phyloP scores from a whole-genome alignment of 495 filamentous ascomycete species.

The Lophium mytilinum region DNA sequence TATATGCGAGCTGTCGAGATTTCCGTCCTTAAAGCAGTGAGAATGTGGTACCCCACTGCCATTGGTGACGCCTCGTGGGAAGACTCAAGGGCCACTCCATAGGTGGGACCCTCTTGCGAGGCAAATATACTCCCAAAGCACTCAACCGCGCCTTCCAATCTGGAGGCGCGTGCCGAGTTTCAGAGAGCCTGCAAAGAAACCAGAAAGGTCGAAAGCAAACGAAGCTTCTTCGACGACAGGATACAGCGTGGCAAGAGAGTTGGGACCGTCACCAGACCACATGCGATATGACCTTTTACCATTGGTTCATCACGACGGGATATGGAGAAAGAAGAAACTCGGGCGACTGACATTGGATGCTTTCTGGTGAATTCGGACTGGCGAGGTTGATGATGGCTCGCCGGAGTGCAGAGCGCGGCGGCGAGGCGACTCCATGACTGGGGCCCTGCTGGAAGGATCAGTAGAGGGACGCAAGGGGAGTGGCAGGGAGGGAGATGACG shows the following conservation, averaged over 20 bases:
- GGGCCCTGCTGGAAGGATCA: too few species aligned
- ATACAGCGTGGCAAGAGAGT: not conserved
- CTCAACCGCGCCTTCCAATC: not conserved
- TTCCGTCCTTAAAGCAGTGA: not conserved
- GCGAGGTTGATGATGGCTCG: too few species aligned
- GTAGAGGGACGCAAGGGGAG: too few species aligned
- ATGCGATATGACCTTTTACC: conserved; percentile 23
- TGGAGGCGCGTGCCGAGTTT: not conserved
- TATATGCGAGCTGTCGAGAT: not conserved
- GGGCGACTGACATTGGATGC: too few species aligned
- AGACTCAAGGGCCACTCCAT: not conserved
- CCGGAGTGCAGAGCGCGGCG: too few species aligned
- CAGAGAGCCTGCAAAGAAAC: not conserved
- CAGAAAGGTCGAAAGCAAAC: not conserved
- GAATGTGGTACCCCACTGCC: not conserved
- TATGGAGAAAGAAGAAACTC: not conserved
- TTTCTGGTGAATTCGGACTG: too few species aligned
- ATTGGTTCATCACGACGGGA: conserved; percentile 10
- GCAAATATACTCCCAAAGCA: not conserved
- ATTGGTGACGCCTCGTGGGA: not conserved
- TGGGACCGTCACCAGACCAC: conserved; percentile 3
- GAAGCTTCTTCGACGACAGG: not conserved
- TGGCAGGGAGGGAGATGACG: too few species aligned
- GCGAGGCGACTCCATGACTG: too few species aligned
- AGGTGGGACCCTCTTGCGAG: not conserved